A percentile compares a stretch with the other conserved stretches of the same genome.
Evolutionary conservation across 768 basidiomycete genomes (phyloP).

Genomic region (Rhizopogon vesiculosus): DNA sequence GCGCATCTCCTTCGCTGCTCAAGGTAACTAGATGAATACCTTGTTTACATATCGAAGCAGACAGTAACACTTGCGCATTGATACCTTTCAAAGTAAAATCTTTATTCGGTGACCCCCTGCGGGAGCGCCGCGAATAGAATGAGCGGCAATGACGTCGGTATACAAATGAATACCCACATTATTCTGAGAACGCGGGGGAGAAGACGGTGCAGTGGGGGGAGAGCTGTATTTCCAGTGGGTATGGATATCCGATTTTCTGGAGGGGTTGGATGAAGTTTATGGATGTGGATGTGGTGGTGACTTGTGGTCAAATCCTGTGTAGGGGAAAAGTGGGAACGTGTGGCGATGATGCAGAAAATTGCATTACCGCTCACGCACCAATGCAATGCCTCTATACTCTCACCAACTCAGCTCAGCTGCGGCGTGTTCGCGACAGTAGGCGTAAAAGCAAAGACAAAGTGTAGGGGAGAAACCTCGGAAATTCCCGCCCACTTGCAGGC

Average conservation of each 20-base stretch:
- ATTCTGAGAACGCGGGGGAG: background rate
- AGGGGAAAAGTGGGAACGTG: conserved; percentile 4
- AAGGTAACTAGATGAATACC: conserved; percentile 5
- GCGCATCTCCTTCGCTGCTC: conserved; percentile 20
- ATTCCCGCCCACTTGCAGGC: conserved; percentile 20
- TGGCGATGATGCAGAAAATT: conserved; percentile 1
- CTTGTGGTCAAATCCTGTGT: conserved; percentile 1
- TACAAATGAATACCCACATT: background rate
- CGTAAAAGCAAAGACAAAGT: conserved; percentile 13
- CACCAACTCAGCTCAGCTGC: conserved; percentile 4
- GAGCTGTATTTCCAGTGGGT: background rate
- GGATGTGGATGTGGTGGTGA: background rate
- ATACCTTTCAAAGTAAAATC: conserved; percentile 15
- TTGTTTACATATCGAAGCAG: background rate
- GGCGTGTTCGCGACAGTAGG: conserved; percentile 6
- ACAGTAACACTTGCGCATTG: conserved; percentile 15
- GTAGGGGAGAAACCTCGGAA: conserved; percentile 17
- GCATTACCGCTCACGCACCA: conserved; percentile 9
- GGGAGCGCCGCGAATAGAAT: conserved; percentile 16
- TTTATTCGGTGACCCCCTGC: conserved; percentile 22
- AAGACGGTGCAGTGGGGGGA: background rate
- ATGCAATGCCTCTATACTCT: conserved; percentile 6
- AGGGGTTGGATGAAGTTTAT: background rate
- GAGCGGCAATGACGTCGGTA: conserved; percentile 1
- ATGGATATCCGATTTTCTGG: background rate